Base-by-base conservation (phyloP, 495 filamentous ascomycete genomes). In the Aspergillus coremiiformis region DNA sequence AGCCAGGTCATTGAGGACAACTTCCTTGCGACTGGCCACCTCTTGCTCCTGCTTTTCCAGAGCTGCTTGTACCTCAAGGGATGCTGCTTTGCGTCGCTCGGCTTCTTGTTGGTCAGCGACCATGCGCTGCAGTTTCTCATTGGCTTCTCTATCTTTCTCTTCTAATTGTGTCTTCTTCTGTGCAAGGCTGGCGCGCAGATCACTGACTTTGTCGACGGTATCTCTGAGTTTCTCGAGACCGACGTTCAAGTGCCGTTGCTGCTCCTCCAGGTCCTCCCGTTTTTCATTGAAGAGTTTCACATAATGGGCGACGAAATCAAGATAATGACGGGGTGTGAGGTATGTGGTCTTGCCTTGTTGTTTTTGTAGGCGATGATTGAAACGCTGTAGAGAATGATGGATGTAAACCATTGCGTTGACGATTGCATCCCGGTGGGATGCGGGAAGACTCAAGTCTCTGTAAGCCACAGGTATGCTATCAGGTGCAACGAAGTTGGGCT, bases 351-450 rank as follows among this genome's bases (percentile, higher is more conserved):
- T 87, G 60, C 85, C 86, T 72, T 96, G 93, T 64, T 96, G 92
- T 61, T 90, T 95, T 44, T 85, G 81, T 39, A 97, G 78, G 55
- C 89, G 93, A 51, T 75, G 71, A 62, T 97, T 99, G 81, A 96
- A 92, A 6, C 78, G 78, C 50, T 90, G 88, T 39, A 99, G 69
- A 7, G 93, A 96, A 69, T 96, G 86, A 64, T 99, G 93, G 43
- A 97, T 90, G 68, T 94, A 95, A 12, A 99, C 94, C 93, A 99
- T 99, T 1, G 90, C 82, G 67, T 99, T 99, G 60, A 96, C 79
- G 27, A 99, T 84, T 21, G 89, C 75, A 65, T 96, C 90, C 52
- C 93, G 79, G 69, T 97, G 90, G 41, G 87, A 86, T 14, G 90
- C 85, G 24, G 94, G 94, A 26, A 96, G 78, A 52, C 64, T 75